phyloP scores from a whole-genome alignment of 2,329 filamentous ascomycete genomes.

The Colletotrichum lentis region DNA sequence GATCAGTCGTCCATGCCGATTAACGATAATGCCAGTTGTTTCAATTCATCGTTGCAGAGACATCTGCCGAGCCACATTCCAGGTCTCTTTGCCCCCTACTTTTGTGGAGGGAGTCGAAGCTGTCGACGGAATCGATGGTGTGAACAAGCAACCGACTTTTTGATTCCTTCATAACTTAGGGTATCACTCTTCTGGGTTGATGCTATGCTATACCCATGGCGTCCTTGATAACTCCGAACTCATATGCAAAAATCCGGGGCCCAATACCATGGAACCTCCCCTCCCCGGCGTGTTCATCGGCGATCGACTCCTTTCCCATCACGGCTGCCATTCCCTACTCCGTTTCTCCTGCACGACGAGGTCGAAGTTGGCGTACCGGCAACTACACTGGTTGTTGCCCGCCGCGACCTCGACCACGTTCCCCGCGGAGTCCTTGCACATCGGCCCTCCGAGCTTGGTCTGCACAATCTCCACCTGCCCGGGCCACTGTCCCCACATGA shows the following conservation, averaged over 20 bases:
- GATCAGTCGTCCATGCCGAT: no score
- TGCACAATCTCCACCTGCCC: slow-evolving; percentile 66
- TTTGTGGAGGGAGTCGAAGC: not conserved
- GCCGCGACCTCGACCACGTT: slow-evolving; percentile 50
- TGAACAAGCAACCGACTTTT: not conserved
- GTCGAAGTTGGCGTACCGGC: slow-evolving; percentile 51
- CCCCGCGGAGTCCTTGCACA: slow-evolving; percentile 58
- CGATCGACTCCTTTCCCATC: not conserved
- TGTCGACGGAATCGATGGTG: no score
- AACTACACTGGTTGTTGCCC: slow-evolving; percentile 49
- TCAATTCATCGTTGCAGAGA: no score
- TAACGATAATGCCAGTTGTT: no score
- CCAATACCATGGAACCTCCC: not conserved
- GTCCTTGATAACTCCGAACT: not conserved
- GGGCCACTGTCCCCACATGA: slow-evolving; percentile 59
- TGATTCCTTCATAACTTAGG: not conserved
- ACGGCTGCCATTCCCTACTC: not conserved
- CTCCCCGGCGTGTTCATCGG: no score
- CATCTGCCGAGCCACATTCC: no score
- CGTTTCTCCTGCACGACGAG: slow-evolving; percentile 14
- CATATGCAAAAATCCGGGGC: not conserved
- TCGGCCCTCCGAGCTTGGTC: slow-evolving; percentile 59
- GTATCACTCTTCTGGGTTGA: slow-evolving; percentile 9
- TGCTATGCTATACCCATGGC: not conserved
- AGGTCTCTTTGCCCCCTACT: not conserved